Evolutionary conservation across 2,329 filamentous ascomycete genomes (phyloP).

Genomic region (Colletotrichum spaethianum): DNA sequence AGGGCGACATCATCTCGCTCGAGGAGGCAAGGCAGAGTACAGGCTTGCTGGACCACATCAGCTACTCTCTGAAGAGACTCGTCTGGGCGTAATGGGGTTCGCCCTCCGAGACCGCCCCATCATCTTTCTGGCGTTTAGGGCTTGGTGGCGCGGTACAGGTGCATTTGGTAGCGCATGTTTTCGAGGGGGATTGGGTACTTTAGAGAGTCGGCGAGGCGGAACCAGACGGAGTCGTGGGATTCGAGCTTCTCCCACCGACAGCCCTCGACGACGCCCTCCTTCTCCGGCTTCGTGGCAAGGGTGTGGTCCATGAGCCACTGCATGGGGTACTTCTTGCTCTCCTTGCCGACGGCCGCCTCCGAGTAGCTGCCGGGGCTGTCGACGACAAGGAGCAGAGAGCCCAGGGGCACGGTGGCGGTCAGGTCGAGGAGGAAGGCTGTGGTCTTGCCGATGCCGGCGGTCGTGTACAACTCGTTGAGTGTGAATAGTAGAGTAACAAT

Average conservation of each 20-base stretch:
- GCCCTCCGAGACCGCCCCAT: background rate
- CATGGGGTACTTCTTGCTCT: conserved; percentile 85
- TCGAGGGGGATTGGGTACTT: conserved; percentile 89
- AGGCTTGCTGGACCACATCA: conserved; percentile 86
- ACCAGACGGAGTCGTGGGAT: conserved; percentile 87
- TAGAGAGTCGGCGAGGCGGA: conserved; percentile 77
- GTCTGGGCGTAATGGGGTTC: conserved; percentile 77
- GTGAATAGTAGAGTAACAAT: conserved; percentile 93
- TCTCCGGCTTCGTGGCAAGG: conserved; percentile 64
- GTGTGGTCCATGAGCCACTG: conserved; percentile 91
- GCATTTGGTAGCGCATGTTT: conserved; percentile 95
- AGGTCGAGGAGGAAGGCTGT: conserved; percentile 82
- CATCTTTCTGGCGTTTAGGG: conserved; percentile 20
- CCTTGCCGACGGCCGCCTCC: conserved; percentile 78
- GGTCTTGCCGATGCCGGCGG: conserved; percentile 79
- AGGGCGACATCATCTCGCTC: conserved; percentile 83
- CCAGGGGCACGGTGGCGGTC: conserved; percentile 68
- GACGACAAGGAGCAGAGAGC: conserved; percentile 84
- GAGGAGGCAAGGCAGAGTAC: conserved; percentile 90
- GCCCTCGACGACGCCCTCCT: conserved; percentile 47
- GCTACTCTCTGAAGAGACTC: conserved; percentile 92
- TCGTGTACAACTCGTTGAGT: conserved; percentile 92
- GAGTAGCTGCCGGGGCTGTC: conserved; percentile 97
- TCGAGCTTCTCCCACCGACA: conserved; percentile 81
- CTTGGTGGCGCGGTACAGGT: conserved; percentile 74